Percentiles rank a stretch among this genome's conserved stretches.
phyloP scores from a whole-genome alignment of 192 early-diverging fungal genomes.

The Coemansia brasiliensis region DNA sequence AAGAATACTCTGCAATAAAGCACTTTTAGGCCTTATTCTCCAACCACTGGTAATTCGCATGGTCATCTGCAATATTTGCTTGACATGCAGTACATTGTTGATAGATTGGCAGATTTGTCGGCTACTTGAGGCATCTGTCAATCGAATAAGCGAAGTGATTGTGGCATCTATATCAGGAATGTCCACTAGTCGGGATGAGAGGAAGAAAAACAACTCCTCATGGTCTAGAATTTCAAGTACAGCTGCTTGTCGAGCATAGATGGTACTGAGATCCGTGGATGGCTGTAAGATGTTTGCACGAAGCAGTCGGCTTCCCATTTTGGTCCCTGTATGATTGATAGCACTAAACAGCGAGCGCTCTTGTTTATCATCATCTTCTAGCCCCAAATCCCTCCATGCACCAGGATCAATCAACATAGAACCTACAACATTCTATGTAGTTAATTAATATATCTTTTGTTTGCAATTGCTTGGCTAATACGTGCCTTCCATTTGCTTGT shows the following conservation, averaged over 20 bases:
- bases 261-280: constrained; percentile 36
- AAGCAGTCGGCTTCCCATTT: constrained; percentile 62
- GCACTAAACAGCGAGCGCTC: constrained; percentile 24
- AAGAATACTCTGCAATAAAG: constrained; percentile 53
- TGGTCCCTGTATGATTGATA: constrained; percentile 38
- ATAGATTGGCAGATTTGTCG: constrained; percentile 65
- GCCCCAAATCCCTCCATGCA: constrained; percentile 37
- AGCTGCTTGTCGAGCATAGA: constrained; percentile 30
- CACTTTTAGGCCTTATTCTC: constrained; percentile 19
- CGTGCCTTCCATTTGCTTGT: constrained; percentile 44
- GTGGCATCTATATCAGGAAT: constrained; percentile 61
- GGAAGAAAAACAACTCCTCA: constrained; percentile 56
- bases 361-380: constrained; percentile 13
- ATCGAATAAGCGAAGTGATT: constrained; percentile 56
- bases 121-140: constrained; percentile 52
- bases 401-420: constrained; percentile 53
- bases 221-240: constrained; percentile 43
- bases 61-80: constrained; percentile 63
- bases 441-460: background rate
- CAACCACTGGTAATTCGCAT: constrained; percentile 43
- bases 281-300: constrained; percentile 81
- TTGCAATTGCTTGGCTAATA: background rate
- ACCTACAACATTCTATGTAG: constrained; percentile 13
- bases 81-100: constrained; percentile 67
- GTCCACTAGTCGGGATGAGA: constrained; percentile 48